These are phyloP conservation scores for Juncus inflexus DNA, from an alignment of 176 grass and related monocot genomes.

Conservation along the genomic window DNA sequence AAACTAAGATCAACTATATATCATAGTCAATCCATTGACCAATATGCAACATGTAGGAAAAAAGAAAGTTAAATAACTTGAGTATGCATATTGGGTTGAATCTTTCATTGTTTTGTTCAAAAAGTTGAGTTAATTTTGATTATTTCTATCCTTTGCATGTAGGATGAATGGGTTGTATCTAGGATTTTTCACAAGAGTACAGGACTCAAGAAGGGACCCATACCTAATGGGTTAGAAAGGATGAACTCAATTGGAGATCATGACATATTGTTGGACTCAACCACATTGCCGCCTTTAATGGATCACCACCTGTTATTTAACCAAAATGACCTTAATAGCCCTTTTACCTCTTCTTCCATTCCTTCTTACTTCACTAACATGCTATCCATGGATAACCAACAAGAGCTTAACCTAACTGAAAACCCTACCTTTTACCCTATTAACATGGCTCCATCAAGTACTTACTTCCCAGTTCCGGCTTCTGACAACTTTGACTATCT, in stretches of 20 bases:
- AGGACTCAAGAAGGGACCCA: conserved; percentile 26
- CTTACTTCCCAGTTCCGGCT: conserved; percentile 11
- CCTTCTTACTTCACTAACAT: conserved; percentile 22
- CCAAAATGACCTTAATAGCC: conserved; percentile 9
- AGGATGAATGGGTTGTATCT: conserved; percentile 43
- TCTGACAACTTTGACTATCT: conserved; percentile 13
- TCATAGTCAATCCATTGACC: conserved; percentile 13
- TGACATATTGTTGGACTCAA: conserved; percentile 30
- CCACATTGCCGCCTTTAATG: conserved; percentile 39
- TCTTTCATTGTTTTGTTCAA: neutral
- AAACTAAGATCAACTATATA: neutral
- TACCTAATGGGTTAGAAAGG: conserved; percentile 24
- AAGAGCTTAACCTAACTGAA: conserved; percentile 18
- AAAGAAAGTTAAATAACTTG: too few relatives aligned
- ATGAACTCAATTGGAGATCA: conserved; percentile 16
- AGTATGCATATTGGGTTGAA: neutral
- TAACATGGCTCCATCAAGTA: conserved; percentile 22
- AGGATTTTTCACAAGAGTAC: conserved; percentile 37
- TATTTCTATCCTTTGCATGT: conserved; percentile 2
- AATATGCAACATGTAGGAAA: neutral
- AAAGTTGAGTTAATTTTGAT: neutral
- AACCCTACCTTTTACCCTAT: conserved; percentile 29
- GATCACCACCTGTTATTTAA: conserved; percentile 23
- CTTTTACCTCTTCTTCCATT: conserved; percentile 10
- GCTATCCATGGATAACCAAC: conserved; percentile 21